Base-by-base conservation (phyloP, 2,329 filamentous ascomycete species). In the Magnaporthales sp. region DNA sequence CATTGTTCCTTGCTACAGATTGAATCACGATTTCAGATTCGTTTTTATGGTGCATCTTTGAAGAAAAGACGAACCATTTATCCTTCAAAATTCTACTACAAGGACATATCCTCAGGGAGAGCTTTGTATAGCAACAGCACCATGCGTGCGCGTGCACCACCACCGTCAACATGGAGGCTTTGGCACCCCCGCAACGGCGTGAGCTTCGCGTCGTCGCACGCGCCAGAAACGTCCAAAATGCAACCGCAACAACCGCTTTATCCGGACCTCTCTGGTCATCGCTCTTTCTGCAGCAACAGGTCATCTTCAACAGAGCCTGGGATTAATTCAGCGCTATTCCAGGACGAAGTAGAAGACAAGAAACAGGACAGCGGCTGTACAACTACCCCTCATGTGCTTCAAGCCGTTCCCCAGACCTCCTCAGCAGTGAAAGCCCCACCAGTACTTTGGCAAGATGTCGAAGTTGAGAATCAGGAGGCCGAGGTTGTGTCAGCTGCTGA, bases 141-240 rank as follows among this genome's bases (percentile, higher is more conserved):
- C 24, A 64, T 64, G 63, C 56, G 56, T 15, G 24, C 63, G 64
- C 32, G 60, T 27, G n/a, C 51, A 19, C 30, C 56, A 24, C n/a
- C 22, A 5, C 31, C 68, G 10, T n/a, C 68, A 4, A 68, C 68
- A 38, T 70, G 70, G 62, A 74, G 73, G 63, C 70, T 75, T 30
- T 81, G 79, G 79, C 73, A 74, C 65, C 73, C 75, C 4, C 73
- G 70, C n/a, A 72, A 75, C 66, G 78, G 78, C 51, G 76, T 80
- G 65, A 63, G 38, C 15, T 67, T 64, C 46, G 29, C 27, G 15
- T 31, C 68, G 26, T 61, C 68, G 66, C 70, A 31, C 67, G 38
- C 70, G 66, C 56, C 56, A 19, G 56, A 60, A 6, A 0, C 56
- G 5, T 11, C 24, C 56, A 66, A 15, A 29, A 60, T 27, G n/a